Base-by-base conservation (phyloP, 1,284 basidiomycete species). In the Ceratobasidium sp. region DNA sequence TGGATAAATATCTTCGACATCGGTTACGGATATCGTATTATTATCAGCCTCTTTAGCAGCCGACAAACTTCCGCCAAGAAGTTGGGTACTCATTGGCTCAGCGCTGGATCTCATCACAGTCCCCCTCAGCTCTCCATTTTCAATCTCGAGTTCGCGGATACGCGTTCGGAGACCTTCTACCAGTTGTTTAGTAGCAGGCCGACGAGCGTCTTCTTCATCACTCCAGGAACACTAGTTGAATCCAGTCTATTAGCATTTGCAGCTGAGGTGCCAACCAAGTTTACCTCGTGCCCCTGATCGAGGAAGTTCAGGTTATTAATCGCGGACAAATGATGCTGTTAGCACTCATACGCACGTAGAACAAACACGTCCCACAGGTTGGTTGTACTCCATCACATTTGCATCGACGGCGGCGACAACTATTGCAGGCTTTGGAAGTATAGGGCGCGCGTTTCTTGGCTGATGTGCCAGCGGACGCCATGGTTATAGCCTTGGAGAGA, bases 321-420 rank as follows among this genome's bases (percentile, higher is more conserved):
- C n/a, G n/a, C n/a, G n/a, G n/a, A n/a, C n/a, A n/a, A n/a, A n/a
- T n/a, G n/a, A n/a, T n/a, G n/a, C n/a, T n/a, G n/a, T n/a, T n/a
- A n/a, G n/a, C n/a, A n/a, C n/a, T n/a, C n/a, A n/a, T 12, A 47
- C 45, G n/a, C 6, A 47, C 45, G 22, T 75, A 76, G 0, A 75
- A 69, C 27, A 50, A 69, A 64, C 62, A 65, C 27, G 49, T 54
- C 20, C 62, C 62, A 31, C 62, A 65, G 3, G 27, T 54, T 17
- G 62, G 62, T 3, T 65, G 62, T 8, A 54, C 49, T 27, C 62
- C 62, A 27, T 65, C 50, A 15, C 62, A 65, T 53, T 65, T 65
- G 32, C 62, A 65, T 12, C 62, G 25, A n/a, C 62, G 49, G 8
- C 62, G 62, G 38, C 62, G 49, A 31, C 62, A 65, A 8, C 25